Evolutionary conservation across 768 basidiomycete species (phyloP).

Genomic region (Sporobolomyces phaffii): DNA sequence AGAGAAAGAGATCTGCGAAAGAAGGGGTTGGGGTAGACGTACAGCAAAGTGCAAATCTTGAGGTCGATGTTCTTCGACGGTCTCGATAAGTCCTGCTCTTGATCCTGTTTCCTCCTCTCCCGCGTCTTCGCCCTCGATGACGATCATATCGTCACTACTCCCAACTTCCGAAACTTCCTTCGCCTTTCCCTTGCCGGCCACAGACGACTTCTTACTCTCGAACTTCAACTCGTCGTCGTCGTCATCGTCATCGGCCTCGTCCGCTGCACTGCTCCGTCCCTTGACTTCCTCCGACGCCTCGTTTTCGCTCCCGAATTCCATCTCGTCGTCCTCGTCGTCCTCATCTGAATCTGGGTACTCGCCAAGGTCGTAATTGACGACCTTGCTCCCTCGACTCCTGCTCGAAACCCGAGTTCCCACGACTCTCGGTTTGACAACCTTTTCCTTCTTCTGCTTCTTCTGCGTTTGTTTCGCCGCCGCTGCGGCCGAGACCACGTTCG

Average conservation of each 20-base stretch:
- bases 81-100: too few relatives aligned
- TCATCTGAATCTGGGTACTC: neutral
- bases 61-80: neutral
- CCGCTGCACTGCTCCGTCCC: neutral
- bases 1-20: too few relatives aligned
- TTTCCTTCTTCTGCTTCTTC: conserved; percentile 7
- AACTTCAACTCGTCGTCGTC: neutral
- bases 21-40: neutral
- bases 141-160: neutral
- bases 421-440: too few relatives aligned
- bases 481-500: too few relatives aligned
- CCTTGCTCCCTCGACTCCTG: neutral
- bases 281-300: too few relatives aligned
- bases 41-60: conserved; percentile 21
- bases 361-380: neutral
- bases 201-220: neutral
- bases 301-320: neutral
- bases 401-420: neutral
- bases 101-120: neutral
- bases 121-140: neutral
- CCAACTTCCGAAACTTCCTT: neutral
- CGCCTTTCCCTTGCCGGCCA: neutral
- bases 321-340: conserved; percentile 14
- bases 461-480: conserved; percentile 6
- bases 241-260: neutral